Conservation (phyloP, 148 eudicot species). For the Rhododendron williamsianum region DNA sequence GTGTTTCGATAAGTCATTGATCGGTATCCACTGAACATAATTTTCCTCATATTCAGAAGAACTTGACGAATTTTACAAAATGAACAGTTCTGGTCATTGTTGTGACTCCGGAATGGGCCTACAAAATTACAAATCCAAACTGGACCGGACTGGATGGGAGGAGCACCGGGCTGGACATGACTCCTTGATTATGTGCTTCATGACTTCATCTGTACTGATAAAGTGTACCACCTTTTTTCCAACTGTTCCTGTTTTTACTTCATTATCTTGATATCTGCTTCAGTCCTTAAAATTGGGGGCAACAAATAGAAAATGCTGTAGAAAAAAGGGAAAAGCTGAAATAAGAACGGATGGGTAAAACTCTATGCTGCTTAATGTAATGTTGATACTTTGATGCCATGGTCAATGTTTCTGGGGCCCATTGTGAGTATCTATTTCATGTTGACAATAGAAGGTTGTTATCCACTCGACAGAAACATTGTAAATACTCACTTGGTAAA, state of each 20-base stretch:
- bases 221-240: background rate
- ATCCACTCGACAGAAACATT: background rate
- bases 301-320: background rate
- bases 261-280: background rate
- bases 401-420: background rate
- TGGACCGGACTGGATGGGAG: no score
- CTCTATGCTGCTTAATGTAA: background rate
- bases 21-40: no score
- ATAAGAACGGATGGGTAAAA: background rate
- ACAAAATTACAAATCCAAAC: no score
- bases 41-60: no score
- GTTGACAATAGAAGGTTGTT: background rate
- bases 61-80: no score
- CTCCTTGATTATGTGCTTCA: background rate
- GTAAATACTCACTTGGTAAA: background rate
- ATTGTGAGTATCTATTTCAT: background rate
- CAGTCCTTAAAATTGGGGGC: background rate
- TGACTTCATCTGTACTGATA: background rate
- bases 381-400: background rate
- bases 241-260: background rate
- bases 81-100: no score
- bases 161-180: no score
- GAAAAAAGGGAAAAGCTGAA: background rate
- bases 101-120: no score
- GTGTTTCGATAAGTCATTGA: no score